Base-by-base conservation (phyloP, 768 basidiomycete genomes). In the Pisolithus microcarpus region DNA sequence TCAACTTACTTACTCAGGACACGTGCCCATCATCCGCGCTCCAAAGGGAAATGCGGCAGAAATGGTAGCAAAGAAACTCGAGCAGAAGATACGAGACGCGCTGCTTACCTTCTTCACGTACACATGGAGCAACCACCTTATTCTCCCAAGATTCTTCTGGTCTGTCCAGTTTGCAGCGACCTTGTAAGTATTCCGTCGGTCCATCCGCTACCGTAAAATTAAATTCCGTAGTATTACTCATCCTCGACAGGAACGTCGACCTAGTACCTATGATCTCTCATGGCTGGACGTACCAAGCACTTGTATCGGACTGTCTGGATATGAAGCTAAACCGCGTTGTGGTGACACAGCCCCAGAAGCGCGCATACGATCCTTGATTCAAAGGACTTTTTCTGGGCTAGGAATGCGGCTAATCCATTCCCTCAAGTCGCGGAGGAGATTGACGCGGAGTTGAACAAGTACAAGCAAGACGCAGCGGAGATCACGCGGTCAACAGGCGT, bases 351-450 rank as follows among this genome's bases (percentile, higher is more conserved):
- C 77, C 85, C 49, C 85, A 70, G 86, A 91, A 71, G 68, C 71
- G 79, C 47, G 84, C 90, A 0, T 97, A 98, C 59, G 96, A 99
- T 69, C n/a, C 82, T 99, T 31, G 96, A 98, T 68, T 85, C 91
- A 19, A 97, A 95, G 62, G 96, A 99, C 68, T 99, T 96, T 70
- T 99, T 99, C 74, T 99, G 96, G 96, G 87, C 84, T 2, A 91
- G 89, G 65, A 96, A 98, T 61, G 91, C 94, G 1, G 84, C 90
- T 7, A 91, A 88, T 53, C 95, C 95, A 5, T 99, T 99, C 76
- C 96, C 96, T 37, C 91, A 96, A 58, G 96, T 99, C 4, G 95
- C 96, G 2, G 96, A 96, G 64, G 95, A 98, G 56, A 97, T 99
- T 48, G 92, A 99, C 61, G 60, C 75, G 6, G 96, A 97, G 66